Evolutionary conservation across 139 green algal species (phyloP).

Genomic region (Coccomyxa sp.): DNA sequence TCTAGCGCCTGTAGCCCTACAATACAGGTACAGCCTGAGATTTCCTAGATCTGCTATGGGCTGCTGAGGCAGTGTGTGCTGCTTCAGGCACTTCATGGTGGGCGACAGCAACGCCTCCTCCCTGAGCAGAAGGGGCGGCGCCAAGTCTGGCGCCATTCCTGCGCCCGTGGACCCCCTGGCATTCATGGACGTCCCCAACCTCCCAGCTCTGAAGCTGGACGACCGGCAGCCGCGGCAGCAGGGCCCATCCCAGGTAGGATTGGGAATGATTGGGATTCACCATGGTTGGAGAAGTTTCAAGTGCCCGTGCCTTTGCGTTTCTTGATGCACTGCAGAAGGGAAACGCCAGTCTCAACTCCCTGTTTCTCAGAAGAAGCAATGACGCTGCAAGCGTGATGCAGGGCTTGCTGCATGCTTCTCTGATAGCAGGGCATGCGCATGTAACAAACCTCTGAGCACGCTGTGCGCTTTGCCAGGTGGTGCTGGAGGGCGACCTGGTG

Average conservation of each 20-base stretch:
- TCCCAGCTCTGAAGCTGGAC: not conserved
- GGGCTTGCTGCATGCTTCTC: not conserved
- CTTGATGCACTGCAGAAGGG: too few species aligned
- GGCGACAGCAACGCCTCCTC: conserved; percentile 40
- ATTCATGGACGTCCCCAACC: not conserved
- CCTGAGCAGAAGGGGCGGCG: too few species aligned
- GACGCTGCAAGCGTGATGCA: not conserved
- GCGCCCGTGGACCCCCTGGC: too few species aligned
- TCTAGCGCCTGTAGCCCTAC: too few species aligned
- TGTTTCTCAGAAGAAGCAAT: too few species aligned
- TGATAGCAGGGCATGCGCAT: not conserved
- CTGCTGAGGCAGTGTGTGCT: too few species aligned
- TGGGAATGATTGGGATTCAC: too few species aligned
- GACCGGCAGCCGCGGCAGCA: conserved; percentile 2
- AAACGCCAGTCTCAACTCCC: too few species aligned
- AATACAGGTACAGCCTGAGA: too few species aligned
- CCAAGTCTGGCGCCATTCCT: not conserved
- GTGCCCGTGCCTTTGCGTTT: too few species aligned
- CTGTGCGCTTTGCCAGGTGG: conserved; percentile 35
- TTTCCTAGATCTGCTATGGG: too few species aligned
- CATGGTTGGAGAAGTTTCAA: too few species aligned
- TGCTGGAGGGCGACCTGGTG: conserved; percentile 75
- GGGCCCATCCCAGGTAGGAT: not conserved
- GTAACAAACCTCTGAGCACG: not conserved
- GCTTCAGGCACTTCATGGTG: conserved; percentile 56